phyloP scores from a whole-genome alignment of 306 rosid genomes.

The Citrullus mucosospermus region DNA sequence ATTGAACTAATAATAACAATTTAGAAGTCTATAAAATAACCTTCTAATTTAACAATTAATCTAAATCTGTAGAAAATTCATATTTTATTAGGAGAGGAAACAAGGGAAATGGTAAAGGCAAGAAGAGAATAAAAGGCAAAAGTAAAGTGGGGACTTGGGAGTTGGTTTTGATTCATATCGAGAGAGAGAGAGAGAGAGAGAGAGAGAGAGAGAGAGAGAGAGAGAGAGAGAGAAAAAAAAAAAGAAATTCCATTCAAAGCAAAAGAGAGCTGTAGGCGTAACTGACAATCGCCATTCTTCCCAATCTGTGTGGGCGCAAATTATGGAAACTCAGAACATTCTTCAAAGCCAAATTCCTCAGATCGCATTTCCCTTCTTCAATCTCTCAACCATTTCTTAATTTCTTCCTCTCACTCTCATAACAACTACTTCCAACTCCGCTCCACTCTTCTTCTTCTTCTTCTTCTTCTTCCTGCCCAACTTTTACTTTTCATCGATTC shows the following conservation, averaged over 20 bases:
- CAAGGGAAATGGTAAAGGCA: not conserved
- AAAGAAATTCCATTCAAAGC: not conserved
- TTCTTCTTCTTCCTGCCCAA: not conserved
- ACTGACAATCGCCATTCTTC: not conserved
- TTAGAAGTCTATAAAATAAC: too few relatives aligned
- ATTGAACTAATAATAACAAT: too few relatives aligned
- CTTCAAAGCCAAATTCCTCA: not conserved
- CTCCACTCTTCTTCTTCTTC: not conserved
- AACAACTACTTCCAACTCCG: not conserved
- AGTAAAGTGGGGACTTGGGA: not conserved
- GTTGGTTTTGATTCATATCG: not conserved
- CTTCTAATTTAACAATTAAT: too few relatives aligned
- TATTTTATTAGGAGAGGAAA: not conserved
- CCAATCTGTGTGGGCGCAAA: not conserved
- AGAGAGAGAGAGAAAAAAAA: too few relatives aligned
- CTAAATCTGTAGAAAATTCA: not conserved
- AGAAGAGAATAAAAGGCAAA: not conserved
- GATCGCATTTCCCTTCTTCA: not conserved
- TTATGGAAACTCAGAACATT: not conserved
- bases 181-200: too few relatives aligned
- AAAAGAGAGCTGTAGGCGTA: not conserved
- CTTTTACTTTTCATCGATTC: not conserved
- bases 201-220: accelerated
- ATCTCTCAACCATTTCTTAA: not conserved
- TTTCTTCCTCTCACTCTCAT: not conserved